These are phyloP conservation scores for Jatropha podagrica DNA, from an alignment of 441 rosid genomes.

Conservation along the genomic window DNA sequence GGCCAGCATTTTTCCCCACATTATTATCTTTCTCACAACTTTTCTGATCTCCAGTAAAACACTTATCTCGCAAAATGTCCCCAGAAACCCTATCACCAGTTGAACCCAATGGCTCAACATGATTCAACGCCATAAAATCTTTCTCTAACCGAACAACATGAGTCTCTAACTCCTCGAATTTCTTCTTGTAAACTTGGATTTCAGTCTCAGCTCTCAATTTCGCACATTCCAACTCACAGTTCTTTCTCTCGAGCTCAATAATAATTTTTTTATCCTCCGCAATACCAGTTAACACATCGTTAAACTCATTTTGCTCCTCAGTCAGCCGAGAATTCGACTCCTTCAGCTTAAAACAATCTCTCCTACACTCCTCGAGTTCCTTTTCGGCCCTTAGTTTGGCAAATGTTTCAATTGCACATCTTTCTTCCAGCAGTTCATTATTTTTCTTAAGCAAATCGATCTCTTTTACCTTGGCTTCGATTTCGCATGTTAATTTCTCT, in stretches of 20 bases:
- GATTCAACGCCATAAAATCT: background rate
- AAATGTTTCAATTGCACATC: background rate
- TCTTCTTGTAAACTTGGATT: slow-evolving; percentile 15
- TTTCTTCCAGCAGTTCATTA: slow-evolving; percentile 5
- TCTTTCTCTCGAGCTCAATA: slow-evolving; percentile 18
- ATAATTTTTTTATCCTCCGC: background rate
- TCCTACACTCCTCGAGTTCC: slow-evolving; percentile 13
- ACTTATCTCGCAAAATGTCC: slow-evolving; percentile 4
- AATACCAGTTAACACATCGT: slow-evolving; percentile 9
- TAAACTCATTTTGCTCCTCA: background rate
- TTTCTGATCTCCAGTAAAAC: too few species aligned
- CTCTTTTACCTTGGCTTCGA: background rate
- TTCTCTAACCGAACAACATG: slow-evolving; percentile 24
- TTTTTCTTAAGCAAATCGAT: background rate
- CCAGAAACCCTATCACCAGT: slow-evolving; percentile 3
- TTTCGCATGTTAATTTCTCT: slow-evolving; percentile 17
- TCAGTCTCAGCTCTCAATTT: slow-evolving; percentile 19
- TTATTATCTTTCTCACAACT: background rate
- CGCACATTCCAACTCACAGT: slow-evolving; percentile 24
- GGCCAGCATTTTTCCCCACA: background rate
- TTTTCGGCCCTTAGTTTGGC: slow-evolving; percentile 17
- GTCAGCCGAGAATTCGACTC: background rate
- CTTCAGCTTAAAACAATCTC: background rate
- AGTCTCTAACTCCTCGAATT: slow-evolving; percentile 19
- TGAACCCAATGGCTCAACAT: background rate